These are phyloP conservation scores for Parietichytrium sp. DNA, from an alignment of 108 stramenopile genomes.

Conservation along the genomic window DNA sequence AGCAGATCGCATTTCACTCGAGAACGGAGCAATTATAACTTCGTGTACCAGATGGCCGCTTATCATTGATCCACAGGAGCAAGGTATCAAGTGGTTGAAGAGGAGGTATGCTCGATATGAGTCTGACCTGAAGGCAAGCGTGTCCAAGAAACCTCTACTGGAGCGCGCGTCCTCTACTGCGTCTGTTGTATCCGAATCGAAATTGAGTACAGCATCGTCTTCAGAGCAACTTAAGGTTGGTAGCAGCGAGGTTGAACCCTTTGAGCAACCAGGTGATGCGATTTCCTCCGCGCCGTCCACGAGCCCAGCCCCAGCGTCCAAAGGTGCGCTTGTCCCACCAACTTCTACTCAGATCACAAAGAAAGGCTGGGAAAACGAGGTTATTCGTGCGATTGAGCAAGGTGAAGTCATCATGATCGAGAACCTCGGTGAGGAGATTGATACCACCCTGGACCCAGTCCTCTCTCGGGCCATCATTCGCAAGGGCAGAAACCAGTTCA, in stretches of 20 bases:
- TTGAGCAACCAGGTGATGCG: no score
- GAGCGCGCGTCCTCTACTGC: no score
- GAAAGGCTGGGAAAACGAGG: constrained; percentile 73
- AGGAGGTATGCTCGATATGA: neutral
- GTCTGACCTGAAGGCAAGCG: neutral
- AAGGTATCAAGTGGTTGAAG: constrained; percentile 87
- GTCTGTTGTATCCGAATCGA: constrained; percentile 44
- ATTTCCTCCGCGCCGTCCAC: no score
- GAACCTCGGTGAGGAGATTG: constrained; percentile 81
- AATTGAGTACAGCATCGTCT: neutral
- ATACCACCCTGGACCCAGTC: constrained; percentile 82
- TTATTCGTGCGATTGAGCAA: constrained; percentile 72
- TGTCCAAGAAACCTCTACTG: neutral
- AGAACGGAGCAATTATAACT: constrained; percentile 82
- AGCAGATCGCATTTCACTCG: constrained; percentile 78
- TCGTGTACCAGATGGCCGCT: constrained; percentile 84
- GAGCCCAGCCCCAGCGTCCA: no score
- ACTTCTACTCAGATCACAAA: constrained; percentile 67
- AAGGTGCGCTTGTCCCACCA: constrained; percentile 21
- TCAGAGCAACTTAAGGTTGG: constrained; percentile 42
- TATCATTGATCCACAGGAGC: constrained; percentile 73
- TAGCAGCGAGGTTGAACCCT: no score
- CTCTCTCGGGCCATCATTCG: constrained; percentile 79
- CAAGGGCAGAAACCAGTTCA: constrained; percentile 70
- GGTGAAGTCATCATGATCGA: constrained; percentile 80